phyloP scores from a whole-genome alignment of 306 rosid genomes.

The Crataegus laevigata region DNA sequence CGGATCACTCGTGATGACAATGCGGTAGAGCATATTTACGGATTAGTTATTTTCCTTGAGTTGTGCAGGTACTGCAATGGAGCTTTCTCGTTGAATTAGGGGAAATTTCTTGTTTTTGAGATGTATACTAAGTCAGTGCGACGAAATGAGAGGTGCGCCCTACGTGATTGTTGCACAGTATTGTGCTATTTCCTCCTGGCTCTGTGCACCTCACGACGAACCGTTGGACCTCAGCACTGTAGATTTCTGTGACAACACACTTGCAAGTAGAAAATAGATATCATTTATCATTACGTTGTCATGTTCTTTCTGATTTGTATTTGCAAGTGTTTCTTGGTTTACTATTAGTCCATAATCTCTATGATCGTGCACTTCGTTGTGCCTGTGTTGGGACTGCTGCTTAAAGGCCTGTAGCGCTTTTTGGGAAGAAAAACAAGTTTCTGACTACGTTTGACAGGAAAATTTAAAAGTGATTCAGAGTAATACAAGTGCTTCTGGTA shows the following conservation, averaged over 20 bases:
- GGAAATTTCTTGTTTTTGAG: background rate
- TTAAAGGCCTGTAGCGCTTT: background rate
- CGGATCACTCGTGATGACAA: background rate
- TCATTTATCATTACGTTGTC: background rate
- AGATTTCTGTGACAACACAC: background rate
- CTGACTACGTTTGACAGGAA: background rate
- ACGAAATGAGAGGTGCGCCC: background rate
- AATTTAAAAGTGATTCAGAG: background rate
- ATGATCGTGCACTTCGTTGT: background rate
- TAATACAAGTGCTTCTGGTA: background rate
- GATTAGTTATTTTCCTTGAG: background rate
- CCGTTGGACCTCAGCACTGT: background rate
- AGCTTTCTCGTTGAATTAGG: constrained; percentile 76
- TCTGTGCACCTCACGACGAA: background rate
- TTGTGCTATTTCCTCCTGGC: background rate
- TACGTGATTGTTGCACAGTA: background rate
- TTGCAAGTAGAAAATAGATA: background rate
- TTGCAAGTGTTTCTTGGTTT: background rate
- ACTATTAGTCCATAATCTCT: background rate
- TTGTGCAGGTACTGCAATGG: constrained; percentile 74
- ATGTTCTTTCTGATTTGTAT: background rate
- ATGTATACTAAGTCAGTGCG: background rate
- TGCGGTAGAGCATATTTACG: background rate
- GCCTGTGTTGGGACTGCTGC: background rate
- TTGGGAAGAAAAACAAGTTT: too few species aligned